phyloP scores from a whole-genome alignment of 345 rosid genomes.

The Linum usitatissimum region DNA sequence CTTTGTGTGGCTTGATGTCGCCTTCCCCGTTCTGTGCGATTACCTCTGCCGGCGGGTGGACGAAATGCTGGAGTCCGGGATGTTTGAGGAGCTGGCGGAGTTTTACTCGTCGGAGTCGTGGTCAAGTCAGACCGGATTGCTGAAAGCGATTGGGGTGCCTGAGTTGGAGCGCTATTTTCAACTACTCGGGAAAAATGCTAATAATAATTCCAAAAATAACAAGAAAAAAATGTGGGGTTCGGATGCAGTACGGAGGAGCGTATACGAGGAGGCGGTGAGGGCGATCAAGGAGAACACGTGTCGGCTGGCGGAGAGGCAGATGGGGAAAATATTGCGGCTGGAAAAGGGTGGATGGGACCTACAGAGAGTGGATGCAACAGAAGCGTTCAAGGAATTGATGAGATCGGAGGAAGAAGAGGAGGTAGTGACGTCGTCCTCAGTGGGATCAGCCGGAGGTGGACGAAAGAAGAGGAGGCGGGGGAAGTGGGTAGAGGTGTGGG shows the following conservation, averaged over 20 bases:
- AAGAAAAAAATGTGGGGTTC: neutral
- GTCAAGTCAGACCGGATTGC: slow-evolving; percentile 31
- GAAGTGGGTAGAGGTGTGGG: slow-evolving; percentile 34
- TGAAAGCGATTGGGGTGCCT: slow-evolving; percentile 85
- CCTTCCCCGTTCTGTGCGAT: slow-evolving; percentile 48
- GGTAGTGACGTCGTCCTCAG: neutral
- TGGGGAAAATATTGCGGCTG: slow-evolving; percentile 51
- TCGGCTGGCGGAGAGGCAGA: slow-evolving; percentile 64
- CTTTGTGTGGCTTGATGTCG: slow-evolving; percentile 73
- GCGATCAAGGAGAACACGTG: slow-evolving; percentile 73
- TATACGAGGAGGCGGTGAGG: slow-evolving; percentile 58
- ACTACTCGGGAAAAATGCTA: no score
- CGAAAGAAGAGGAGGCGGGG: neutral
- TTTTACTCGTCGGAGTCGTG: slow-evolving; percentile 32
- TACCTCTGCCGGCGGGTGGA: slow-evolving; percentile 62
- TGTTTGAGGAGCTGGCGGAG: slow-evolving; percentile 59
- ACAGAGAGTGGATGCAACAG: slow-evolving; percentile 63
- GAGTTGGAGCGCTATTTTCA: slow-evolving; percentile 47
- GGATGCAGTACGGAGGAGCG: slow-evolving; percentile 10
- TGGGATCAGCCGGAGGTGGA: neutral
- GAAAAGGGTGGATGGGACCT: slow-evolving; percentile 62
- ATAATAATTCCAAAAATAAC: slow-evolving; percentile 21
- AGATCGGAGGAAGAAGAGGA: slow-evolving; percentile 8
- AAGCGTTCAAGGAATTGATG: slow-evolving; percentile 31
- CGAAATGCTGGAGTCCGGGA: slow-evolving; percentile 81